Evolutionary conservation across 2,329 filamentous ascomycete genomes (phyloP).

Genomic region (Diaporthe longicolla): DNA sequence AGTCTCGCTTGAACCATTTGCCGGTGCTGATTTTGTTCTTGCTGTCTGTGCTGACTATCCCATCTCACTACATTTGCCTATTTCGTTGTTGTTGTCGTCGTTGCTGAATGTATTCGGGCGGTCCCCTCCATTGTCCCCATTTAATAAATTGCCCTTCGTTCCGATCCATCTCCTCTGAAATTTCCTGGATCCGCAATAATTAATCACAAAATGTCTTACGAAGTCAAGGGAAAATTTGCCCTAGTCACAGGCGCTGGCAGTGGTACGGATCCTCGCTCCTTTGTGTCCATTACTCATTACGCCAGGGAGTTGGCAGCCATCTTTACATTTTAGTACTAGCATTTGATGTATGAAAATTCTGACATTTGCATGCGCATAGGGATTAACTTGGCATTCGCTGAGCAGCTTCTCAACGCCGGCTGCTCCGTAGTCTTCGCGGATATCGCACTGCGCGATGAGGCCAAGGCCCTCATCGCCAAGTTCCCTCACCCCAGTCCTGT

Average conservation of each 20-base stretch:
- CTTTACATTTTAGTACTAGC: background rate
- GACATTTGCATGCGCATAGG: conserved; percentile 41
- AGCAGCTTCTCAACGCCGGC: conserved; percentile 46
- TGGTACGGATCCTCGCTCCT: conserved; percentile 15
- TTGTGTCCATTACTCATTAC: background rate
- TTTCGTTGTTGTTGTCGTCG: background rate
- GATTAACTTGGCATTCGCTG: conserved; percentile 45
- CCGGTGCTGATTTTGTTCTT: background rate
- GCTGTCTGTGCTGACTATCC: background rate
- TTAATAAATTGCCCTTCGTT: background rate
- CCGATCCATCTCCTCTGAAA: too few relatives aligned
- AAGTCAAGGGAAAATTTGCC: conserved; percentile 42
- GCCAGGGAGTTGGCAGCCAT: background rate
- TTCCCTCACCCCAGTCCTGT: conserved; percentile 37
- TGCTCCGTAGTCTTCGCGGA: conserved; percentile 49
- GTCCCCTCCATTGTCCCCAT: background rate
- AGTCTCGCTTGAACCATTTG: background rate
- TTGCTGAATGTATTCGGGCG: background rate
- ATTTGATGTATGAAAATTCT: background rate
- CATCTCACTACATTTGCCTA: background rate
- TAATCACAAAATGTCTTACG: conserved; percentile 40
- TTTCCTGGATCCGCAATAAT: background rate
- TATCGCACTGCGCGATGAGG: conserved; percentile 45
- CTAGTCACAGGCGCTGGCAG: conserved; percentile 37
- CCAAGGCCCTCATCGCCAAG: conserved; percentile 43